Evolutionary conservation across 1,284 basidiomycete species (phyloP).

Genomic region (Ceratobasidium sp.): DNA sequence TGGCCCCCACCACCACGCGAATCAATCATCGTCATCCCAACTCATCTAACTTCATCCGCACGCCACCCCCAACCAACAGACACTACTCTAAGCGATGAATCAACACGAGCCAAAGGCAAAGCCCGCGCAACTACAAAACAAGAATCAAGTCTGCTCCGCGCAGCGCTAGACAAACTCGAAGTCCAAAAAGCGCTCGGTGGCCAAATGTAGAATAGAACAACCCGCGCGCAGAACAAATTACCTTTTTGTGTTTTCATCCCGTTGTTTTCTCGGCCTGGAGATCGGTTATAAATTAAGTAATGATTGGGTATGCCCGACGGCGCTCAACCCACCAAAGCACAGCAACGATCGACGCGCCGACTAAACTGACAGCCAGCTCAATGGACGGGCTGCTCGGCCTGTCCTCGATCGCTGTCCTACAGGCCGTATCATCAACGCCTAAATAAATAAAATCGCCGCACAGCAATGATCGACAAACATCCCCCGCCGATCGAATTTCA

Average conservation of each 20-base stretch:
- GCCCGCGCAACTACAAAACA: conserved; percentile 54
- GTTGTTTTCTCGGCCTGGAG: not conserved
- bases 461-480: conserved; percentile 21
- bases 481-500: conserved; percentile 18
- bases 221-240: not conserved
- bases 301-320: not conserved
- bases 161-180: conserved; percentile 78
- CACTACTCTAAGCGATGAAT: not conserved
- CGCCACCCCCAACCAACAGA: not conserved
- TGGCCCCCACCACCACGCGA: conserved; percentile 82
- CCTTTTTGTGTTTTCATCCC: too few relatives aligned
- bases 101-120: conserved; percentile 39
- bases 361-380: not conserved
- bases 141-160: conserved; percentile 75
- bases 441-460: not conserved
- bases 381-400: not conserved
- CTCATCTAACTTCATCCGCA: conserved; percentile 64
- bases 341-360: not conserved
- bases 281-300: not conserved
- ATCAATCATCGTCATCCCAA: conserved; percentile 62
- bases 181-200: conserved; percentile 77
- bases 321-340: not conserved
- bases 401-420: not conserved
- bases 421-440: too few relatives aligned
- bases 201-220: conserved; percentile 57